phyloP scores from a whole-genome alignment of 2,329 filamentous ascomycete species.

The Iodosphaeria phyllophila region DNA sequence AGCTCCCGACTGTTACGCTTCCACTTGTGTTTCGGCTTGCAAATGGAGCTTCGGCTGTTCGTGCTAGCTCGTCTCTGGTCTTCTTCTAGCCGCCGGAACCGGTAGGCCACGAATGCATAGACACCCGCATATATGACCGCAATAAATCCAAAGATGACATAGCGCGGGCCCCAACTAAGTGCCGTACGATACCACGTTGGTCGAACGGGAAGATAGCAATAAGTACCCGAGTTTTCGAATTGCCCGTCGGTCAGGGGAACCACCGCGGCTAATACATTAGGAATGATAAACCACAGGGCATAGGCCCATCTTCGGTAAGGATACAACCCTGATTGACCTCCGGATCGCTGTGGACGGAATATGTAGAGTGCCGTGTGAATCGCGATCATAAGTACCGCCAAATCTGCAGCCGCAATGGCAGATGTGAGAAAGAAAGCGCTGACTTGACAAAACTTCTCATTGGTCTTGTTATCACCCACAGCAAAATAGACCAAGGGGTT shows the following conservation, averaged over 20 bases:
- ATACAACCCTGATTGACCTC: slow-evolving; percentile 45
- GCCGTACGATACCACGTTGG: slow-evolving; percentile 51
- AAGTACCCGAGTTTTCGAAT: slow-evolving; percentile 11
- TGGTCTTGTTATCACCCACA: slow-evolving; percentile 27
- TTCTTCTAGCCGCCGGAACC: slow-evolving; percentile 20
- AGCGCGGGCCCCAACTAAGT: slow-evolving; percentile 57
- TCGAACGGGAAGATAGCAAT: slow-evolving; percentile 49
- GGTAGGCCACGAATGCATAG: slow-evolving; percentile 44
- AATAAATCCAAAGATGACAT: slow-evolving; percentile 46
- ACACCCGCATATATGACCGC: slow-evolving; percentile 46
- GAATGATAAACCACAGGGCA: slow-evolving; percentile 33
- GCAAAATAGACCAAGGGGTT: slow-evolving; percentile 41
- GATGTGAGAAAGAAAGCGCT: slow-evolving; percentile 49
- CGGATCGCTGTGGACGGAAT: slow-evolving; percentile 30
- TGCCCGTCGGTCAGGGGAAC: slow-evolving; percentile 12
- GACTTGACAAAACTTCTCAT: slow-evolving; percentile 43
- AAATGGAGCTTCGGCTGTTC: slow-evolving; percentile 6
- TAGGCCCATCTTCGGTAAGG: slow-evolving; percentile 45
- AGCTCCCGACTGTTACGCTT: slow-evolving; percentile 4
- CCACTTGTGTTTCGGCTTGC: slow-evolving; percentile 3
- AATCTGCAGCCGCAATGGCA: slow-evolving; percentile 52
- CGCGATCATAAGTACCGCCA: slow-evolving; percentile 54
- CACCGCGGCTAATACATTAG: slow-evolving; percentile 32
- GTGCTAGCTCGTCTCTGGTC: slow-evolving; percentile 11
- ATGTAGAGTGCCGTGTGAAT: slow-evolving; percentile 57